phyloP scores from a whole-genome alignment of 306 rosid species.

The Rosa lucieae region DNA sequence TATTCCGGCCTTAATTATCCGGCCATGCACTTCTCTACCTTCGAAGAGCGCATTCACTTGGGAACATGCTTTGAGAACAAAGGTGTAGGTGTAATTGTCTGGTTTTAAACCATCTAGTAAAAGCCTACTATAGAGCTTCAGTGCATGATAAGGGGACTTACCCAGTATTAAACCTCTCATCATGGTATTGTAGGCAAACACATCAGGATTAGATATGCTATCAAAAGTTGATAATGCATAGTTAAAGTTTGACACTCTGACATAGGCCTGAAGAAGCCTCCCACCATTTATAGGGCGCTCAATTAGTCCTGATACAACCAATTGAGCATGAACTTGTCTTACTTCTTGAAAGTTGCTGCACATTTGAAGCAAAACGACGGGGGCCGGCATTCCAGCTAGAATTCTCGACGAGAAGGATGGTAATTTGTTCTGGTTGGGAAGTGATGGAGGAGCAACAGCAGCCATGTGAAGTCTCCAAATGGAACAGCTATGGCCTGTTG shows the following conservation, averaged over 20 bases:
- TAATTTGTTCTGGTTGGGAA: slow-evolving; percentile 3
- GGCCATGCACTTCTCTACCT: slow-evolving; percentile 51
- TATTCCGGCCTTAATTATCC: slow-evolving; percentile 44
- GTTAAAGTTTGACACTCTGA: slow-evolving; percentile 19
- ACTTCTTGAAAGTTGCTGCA: slow-evolving; percentile 35
- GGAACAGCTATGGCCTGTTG: not conserved
- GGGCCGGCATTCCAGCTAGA: slow-evolving; percentile 24
- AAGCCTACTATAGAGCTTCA: slow-evolving; percentile 31
- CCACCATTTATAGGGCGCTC: slow-evolving; percentile 33
- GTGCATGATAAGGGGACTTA: slow-evolving; percentile 25
- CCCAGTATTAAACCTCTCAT: slow-evolving; percentile 37
- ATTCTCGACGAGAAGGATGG: not conserved
- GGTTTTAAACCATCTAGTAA: slow-evolving; percentile 32
- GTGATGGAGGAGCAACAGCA: slow-evolving; percentile 16
- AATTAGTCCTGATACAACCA: slow-evolving; percentile 41
- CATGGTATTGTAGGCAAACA: slow-evolving; percentile 44
- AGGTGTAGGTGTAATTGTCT: slow-evolving; percentile 44
- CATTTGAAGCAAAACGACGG: slow-evolving; percentile 38
- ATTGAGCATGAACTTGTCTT: slow-evolving; percentile 44
- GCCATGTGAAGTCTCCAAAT: slow-evolving; percentile 14
- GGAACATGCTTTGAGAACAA: slow-evolving; percentile 53
- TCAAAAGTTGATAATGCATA: slow-evolving; percentile 34
- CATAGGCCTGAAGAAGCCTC: slow-evolving; percentile 49
- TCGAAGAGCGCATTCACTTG: slow-evolving; percentile 34
- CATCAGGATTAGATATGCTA: slow-evolving; percentile 36